These are phyloP conservation scores for Candida gigantensis DNA, from an alignment of 1,139 yeast species.

Conservation along the genomic window DNA sequence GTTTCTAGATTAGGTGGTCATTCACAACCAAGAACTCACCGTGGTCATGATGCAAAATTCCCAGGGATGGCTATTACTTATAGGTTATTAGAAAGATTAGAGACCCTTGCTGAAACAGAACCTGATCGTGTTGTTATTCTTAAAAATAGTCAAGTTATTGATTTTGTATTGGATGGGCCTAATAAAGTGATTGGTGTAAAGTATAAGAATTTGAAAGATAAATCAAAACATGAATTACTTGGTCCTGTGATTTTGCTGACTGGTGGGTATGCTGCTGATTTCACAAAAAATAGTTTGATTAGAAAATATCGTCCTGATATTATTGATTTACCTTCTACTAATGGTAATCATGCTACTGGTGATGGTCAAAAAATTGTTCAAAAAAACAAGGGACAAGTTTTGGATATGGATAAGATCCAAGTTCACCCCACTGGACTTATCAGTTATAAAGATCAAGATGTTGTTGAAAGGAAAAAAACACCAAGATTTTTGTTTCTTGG, in stretches of 20 bases:
- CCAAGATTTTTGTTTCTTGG: conserved; percentile 67
- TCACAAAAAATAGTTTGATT: conserved; percentile 52
- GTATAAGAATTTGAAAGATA: conserved; percentile 42
- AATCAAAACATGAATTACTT: conserved; percentile 30
- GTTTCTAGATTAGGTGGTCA: conserved; percentile 77
- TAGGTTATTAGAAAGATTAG: conserved; percentile 55
- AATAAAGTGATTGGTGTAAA: conserved; percentile 47
- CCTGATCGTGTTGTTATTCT: conserved; percentile 55
- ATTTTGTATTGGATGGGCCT: conserved; percentile 40
- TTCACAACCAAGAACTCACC: conserved; percentile 71
- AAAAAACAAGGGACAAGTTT: conserved; percentile 59
- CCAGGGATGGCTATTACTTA: conserved; percentile 82
- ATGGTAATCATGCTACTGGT: conserved; percentile 74
- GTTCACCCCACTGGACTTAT: conserved; percentile 83
- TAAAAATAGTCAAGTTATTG: conserved; percentile 58
- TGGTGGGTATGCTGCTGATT: conserved; percentile 74
- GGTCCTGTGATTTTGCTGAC: conserved; percentile 76
- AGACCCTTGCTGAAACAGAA: conserved; percentile 46
- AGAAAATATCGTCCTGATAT: conserved; percentile 64
- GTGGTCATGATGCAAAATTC: conserved; percentile 63
- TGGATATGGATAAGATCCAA: conserved; percentile 77
- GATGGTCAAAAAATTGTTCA: conserved; percentile 69
- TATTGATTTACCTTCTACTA: conserved; percentile 66
- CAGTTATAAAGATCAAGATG: conserved; percentile 59
- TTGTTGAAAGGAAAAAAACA: conserved; percentile 36